Evolutionary conservation across 1,284 basidiomycete genomes (phyloP), one percentile per base, ranked within the genome.

Genomic region (Crucibulum parvulum): DNA sequence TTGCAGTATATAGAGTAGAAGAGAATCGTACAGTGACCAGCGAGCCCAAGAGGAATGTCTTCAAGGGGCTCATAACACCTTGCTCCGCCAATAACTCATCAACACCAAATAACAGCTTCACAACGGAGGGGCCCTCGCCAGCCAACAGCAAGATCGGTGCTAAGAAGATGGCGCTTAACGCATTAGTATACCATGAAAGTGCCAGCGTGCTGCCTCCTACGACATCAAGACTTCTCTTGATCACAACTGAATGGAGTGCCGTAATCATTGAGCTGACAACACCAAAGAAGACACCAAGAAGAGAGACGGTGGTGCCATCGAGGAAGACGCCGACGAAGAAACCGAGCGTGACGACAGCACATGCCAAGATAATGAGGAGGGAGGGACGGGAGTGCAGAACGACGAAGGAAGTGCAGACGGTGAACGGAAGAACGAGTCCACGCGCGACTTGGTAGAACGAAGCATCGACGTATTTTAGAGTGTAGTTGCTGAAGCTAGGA

Each of bases 371-470:
- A 64, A 94, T 89, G 48, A 82, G 84, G 37, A 89, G 71, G 13
- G 92, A 91, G 11, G 93, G 91, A n/a, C 89, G 86, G 6, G 90
- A 70, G 62, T 87, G 81, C 45, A 96, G 86, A 70, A 91, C 79
- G 65, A 92, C 52, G 73, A 84, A 90, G 35, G 94, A 95, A 18
- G 92, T 90, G 65, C 81, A 77, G 66, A 95, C 93, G 15, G 94
- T 96, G 81, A 94, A 92, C 0, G 94, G 94, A 37, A 95, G 85
- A 36, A 95, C 85, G 62, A 95, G 83, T 15, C 93, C 93, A n/a
- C 93, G 89, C 1, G 93, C 93, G 61, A 95, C 89, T 78, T 94
- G 93, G 72, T 96, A 96, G 76, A 95, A 95, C 0, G 94, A 95
- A 6, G 94, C 92, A 62, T 96, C 94, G 68, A 96, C 94, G 69